Percentiles rank a stretch among this genome's conserved stretches.
These are phyloP conservation scores for Oryza meridionalis DNA, from an alignment of 176 grass and related monocot genomes.

Conservation along the genomic window DNA sequence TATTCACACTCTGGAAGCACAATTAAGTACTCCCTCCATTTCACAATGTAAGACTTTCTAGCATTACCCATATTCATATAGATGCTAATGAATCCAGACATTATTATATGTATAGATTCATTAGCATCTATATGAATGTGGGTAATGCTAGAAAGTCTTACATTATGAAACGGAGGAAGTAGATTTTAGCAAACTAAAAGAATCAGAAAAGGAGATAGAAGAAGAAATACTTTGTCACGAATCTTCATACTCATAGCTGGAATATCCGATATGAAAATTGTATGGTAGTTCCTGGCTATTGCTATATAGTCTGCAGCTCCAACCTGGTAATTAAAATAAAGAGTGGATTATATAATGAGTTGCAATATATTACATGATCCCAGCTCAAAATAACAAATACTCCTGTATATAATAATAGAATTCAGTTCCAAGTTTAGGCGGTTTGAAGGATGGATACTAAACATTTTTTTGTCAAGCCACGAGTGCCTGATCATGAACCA, in stretches of 20 bases:
- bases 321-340: slow-evolving; percentile 53
- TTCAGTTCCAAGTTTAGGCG: slow-evolving; percentile 19
- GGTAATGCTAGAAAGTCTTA: too few relatives aligned
- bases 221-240: slow-evolving; percentile 90
- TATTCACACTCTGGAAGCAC: background rate
- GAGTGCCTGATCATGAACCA: slow-evolving; percentile 13
- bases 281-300: slow-evolving; percentile 87
- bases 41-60: too few relatives aligned
- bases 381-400: background rate
- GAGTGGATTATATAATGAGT: background rate
- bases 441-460: background rate
- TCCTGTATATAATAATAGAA: background rate
- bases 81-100: too few relatives aligned
- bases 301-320: slow-evolving; percentile 99
- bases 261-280: slow-evolving; percentile 89
- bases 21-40: background rate
- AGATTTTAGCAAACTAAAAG: slow-evolving; percentile 17
- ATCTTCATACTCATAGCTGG: slow-evolving; percentile 99
- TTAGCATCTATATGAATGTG: too few relatives aligned
- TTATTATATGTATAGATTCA: too few relatives aligned
- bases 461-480: background rate
- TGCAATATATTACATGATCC: background rate
- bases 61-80: too few relatives aligned
- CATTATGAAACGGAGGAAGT: background rate
- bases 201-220: background rate